Evolutionary conservation across 208 protist genomes (phyloP).

Genomic region (Leishmania major): DNA sequence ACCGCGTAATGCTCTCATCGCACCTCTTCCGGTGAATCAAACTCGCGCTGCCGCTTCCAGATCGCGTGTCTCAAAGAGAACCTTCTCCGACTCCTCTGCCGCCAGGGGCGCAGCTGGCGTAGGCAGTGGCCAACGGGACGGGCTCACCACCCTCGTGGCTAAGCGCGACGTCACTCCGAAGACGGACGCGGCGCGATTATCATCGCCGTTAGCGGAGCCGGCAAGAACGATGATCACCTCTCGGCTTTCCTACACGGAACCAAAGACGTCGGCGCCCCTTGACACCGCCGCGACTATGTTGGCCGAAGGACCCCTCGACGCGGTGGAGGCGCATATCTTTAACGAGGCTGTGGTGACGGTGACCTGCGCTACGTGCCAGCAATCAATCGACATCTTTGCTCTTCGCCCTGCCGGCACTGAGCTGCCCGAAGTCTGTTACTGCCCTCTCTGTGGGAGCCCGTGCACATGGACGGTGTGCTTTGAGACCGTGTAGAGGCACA

Average conservation of each 20-base stretch:
- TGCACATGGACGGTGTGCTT: background rate
- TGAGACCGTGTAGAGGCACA: background rate
- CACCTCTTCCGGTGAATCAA: constrained; percentile 2
- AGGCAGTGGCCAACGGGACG: background rate
- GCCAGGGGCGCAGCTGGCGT: background rate
- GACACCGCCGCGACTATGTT: background rate
- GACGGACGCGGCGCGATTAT: background rate
- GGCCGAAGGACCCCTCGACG: background rate
- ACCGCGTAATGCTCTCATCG: background rate
- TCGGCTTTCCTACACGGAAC: background rate
- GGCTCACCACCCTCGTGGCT: background rate
- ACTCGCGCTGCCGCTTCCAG: background rate
- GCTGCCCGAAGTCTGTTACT: background rate
- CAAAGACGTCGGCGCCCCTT: background rate
- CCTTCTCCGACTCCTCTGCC: background rate
- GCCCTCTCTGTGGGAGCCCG: constrained; percentile 20
- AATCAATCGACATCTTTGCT: constrained; percentile 15
- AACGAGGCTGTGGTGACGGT: constrained; percentile 8
- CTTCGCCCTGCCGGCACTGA: background rate
- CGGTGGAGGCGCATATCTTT: background rate
- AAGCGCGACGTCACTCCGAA: background rate
- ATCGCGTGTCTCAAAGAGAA: background rate
- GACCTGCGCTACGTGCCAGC: constrained; percentile 16
- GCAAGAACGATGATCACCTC: background rate
- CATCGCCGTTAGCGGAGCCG: background rate